Base-by-base conservation (phyloP, 2,329 filamentous ascomycete species). In the Phialophora tarda region DNA sequence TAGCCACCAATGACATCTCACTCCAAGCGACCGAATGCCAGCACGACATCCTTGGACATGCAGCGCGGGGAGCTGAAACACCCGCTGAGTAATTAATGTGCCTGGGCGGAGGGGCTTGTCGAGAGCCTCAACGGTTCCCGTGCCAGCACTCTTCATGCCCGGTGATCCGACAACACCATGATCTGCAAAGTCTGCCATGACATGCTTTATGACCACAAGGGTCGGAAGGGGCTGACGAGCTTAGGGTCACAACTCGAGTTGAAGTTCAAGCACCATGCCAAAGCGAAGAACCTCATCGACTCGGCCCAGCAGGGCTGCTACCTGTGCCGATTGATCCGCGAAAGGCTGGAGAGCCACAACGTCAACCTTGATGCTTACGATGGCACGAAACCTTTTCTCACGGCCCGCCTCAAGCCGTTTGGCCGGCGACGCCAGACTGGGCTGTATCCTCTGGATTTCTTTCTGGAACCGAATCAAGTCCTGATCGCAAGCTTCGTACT, bases 161-260 rank as follows among this genome's bases (percentile, higher is more conserved):
- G 34, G 38, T 17, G 14, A 44, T 44, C 48, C 48, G 21, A 28
- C 48, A 8, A 17, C 8, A 53, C 17, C 21, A 65, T 65, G 63
- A 30, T 65, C 26, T 65, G 63, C 51, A 56, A 54, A 48, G 63
- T 65, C 17, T 65, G 63, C 58, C 63, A 62, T 32, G 58, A 50
- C 4, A 62, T 65, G 63, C 58, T 65, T 17, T 56, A 56, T 26
- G 24, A 24, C 1, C 63, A 65, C 23, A 62, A 47, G 26, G 47
- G 63, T 2, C 63, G 44, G 4, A n/a, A 44, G 8, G 38, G 38
- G 14, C 38, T 44, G 38, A 44, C 38, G 6, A 44, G 38, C 38
- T 3, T 17, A n/a, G 38, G 38, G 14, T 44, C 38, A 5, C 38
- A 44, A n/a, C 38, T 44, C 38, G 38, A 44, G 38, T 11, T 44